A percentile compares a stretch with the other conserved stretches of the same genome.
These are phyloP conservation scores for Sporothrix brunneoviolacea DNA, from an alignment of 2,329 filamentous ascomycete genomes.

Conservation along the genomic window DNA sequence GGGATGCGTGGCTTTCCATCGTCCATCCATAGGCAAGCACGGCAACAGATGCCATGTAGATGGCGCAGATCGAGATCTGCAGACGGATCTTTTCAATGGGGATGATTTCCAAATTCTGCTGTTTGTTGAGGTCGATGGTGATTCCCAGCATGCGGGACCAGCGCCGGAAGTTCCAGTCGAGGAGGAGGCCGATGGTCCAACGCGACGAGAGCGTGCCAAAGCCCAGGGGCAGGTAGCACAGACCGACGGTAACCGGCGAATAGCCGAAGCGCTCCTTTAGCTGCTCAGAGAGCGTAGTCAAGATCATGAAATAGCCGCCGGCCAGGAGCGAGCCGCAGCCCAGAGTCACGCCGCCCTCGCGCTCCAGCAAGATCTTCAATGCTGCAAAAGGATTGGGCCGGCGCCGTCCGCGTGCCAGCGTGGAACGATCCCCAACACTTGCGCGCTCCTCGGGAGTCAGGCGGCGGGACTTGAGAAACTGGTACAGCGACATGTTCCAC, in stretches of 20 bases:
- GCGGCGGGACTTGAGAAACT: slow-evolving; percentile 10
- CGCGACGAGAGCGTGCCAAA: slow-evolving; percentile 18
- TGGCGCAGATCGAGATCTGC: slow-evolving; percentile 18
- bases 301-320: slow-evolving; percentile 23
- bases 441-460: slow-evolving; percentile 1
- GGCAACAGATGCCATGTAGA: slow-evolving; percentile 17
- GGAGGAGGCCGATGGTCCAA: slow-evolving; percentile 16
- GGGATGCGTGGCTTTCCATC: slow-evolving; percentile 19
- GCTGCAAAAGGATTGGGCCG: slow-evolving; percentile 23
- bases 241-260: slow-evolving; percentile 15
- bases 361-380: slow-evolving; percentile 22
- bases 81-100: slow-evolving; percentile 21
- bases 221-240: slow-evolving; percentile 20
- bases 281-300: slow-evolving; percentile 22
- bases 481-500: slow-evolving; percentile 17
- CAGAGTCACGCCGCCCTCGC: slow-evolving; percentile 22
- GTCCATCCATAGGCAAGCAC: slow-evolving; percentile 23
- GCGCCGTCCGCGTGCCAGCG: slow-evolving; percentile 13
- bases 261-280: slow-evolving; percentile 18
- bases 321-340: slow-evolving; percentile 21
- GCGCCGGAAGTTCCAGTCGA: slow-evolving; percentile 20
- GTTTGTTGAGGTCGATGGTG: slow-evolving; percentile 15
- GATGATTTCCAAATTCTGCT: slow-evolving; percentile 18
- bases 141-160: slow-evolving; percentile 15
- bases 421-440: slow-evolving; percentile 2